phyloP scores from a whole-genome alignment of 805 yeast species.

The Candida yuanshanica region DNA sequence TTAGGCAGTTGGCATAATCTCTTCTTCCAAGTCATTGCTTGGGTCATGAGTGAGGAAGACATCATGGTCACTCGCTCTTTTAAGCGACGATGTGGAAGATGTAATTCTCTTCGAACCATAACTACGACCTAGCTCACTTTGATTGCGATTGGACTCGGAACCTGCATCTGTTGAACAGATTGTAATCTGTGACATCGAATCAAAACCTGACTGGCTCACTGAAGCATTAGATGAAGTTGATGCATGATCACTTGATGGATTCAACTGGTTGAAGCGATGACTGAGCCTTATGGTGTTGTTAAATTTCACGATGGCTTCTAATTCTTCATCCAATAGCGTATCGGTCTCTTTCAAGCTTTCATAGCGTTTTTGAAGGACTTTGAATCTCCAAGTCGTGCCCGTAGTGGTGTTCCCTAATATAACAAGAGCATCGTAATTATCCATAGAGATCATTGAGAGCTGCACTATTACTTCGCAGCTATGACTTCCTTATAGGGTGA shows the following conservation, averaged over 20 bases:
- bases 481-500: not conserved
- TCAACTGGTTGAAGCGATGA: not conserved
- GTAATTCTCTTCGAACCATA: not conserved
- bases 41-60: not conserved
- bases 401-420: not conserved
- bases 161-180: not conserved
- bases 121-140: not conserved
- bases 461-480: too few relatives aligned
- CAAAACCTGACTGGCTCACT: not conserved
- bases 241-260: not conserved
- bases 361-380: conserved; percentile 16
- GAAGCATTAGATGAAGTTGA: not conserved
- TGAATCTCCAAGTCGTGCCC: conserved; percentile 20
- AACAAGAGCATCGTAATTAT: not conserved
- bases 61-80: not conserved
- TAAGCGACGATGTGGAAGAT: not conserved
- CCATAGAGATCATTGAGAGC: not conserved
- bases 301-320: not conserved
- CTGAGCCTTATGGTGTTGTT: not conserved
- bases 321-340: too few relatives aligned
- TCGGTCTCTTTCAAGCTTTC: not conserved
- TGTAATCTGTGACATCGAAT: not conserved
- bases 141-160: not conserved
- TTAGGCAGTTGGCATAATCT: not conserved
- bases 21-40: not conserved